These are phyloP conservation scores for Candida montana DNA, from an alignment of 805 yeast genomes.

Conservation along the genomic window DNA sequence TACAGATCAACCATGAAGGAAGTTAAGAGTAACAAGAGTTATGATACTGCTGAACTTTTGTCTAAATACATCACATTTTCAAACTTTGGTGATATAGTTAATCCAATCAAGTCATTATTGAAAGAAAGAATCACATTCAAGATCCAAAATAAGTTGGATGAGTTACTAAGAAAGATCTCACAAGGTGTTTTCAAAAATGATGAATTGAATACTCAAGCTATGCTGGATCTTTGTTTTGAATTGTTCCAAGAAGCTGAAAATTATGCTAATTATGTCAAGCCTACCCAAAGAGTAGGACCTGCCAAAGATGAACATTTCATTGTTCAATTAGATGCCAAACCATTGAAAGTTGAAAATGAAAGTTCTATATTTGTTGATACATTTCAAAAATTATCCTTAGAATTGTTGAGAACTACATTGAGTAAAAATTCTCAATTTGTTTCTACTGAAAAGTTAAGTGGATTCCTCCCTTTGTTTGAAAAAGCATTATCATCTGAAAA, in stretches of 20 bases:
- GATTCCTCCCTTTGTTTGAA: constrained; percentile 71
- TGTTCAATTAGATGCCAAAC: constrained; percentile 64
- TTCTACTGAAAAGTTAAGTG: constrained; percentile 55
- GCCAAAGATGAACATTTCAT: constrained; percentile 58
- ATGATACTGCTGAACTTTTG: constrained; percentile 77
- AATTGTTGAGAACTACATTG: constrained; percentile 66
- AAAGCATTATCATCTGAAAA: constrained; percentile 56
- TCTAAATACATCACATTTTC: constrained; percentile 57
- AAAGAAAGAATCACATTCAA: constrained; percentile 60
- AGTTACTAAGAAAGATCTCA: constrained; percentile 68
- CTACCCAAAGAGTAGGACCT: constrained; percentile 5
- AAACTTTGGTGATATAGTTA: constrained; percentile 50
- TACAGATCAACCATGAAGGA: constrained; percentile 83
- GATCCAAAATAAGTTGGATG: constrained; percentile 71
- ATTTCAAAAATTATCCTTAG: constrained; percentile 72
- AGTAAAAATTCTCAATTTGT: constrained; percentile 55
- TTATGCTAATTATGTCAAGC: constrained; percentile 4
- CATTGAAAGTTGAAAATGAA: constrained; percentile 47
- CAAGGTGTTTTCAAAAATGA: constrained; percentile 73
- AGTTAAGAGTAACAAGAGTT: constrained; percentile 83
- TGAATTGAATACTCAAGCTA: constrained; percentile 50
- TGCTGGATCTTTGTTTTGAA: constrained; percentile 69
- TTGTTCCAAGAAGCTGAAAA: constrained; percentile 51
- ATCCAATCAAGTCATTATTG: constrained; percentile 63
- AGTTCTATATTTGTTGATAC: constrained; percentile 52